phyloP scores from a whole-genome alignment of 2,329 filamentous ascomycete genomes.

The Exophiala sideris region DNA sequence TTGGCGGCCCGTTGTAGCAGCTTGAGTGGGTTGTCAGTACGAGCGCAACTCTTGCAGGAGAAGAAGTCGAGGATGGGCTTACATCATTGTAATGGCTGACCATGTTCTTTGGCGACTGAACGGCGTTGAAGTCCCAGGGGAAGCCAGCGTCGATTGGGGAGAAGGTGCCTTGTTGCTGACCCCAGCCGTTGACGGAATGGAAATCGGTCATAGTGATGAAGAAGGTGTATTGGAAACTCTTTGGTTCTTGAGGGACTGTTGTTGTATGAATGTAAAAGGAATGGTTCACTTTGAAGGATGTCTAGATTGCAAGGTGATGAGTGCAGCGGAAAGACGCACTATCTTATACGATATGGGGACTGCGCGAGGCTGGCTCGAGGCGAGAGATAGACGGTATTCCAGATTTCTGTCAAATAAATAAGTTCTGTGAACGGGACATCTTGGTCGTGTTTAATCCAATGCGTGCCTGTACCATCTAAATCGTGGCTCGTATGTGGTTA shows the following conservation, averaged over 20 bases:
- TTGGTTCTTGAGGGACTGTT: not conserved
- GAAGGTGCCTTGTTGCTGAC: slow-evolving; percentile 14
- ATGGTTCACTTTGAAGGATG: not conserved
- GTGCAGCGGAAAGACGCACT: not conserved
- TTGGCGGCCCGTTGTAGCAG: slow-evolving; percentile 22
- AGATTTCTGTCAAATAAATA: too few relatives aligned
- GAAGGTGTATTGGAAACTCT: not conserved
- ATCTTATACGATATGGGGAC: too few relatives aligned
- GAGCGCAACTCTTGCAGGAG: not conserved
- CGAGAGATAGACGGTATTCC: too few relatives aligned
- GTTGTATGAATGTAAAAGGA: not conserved
- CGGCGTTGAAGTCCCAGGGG: slow-evolving; percentile 21
- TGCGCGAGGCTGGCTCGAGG: too few relatives aligned
- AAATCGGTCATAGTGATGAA: slow-evolving; percentile 14
- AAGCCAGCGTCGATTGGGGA: slow-evolving; percentile 18
- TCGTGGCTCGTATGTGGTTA: too few relatives aligned
- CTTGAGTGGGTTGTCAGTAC: slow-evolving; percentile 5
- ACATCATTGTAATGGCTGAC: slow-evolving; percentile 25
- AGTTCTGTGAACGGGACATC: too few relatives aligned
- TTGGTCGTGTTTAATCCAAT: too few relatives aligned
- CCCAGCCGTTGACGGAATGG: slow-evolving; percentile 16
- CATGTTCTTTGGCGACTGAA: slow-evolving; percentile 22
- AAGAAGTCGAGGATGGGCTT: not conserved
- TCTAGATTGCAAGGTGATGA: not conserved
- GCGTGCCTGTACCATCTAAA: too few relatives aligned